Base-by-base conservation (phyloP, 2,329 filamentous ascomycete genomes). In the Pestalotiopsis sp. region DNA sequence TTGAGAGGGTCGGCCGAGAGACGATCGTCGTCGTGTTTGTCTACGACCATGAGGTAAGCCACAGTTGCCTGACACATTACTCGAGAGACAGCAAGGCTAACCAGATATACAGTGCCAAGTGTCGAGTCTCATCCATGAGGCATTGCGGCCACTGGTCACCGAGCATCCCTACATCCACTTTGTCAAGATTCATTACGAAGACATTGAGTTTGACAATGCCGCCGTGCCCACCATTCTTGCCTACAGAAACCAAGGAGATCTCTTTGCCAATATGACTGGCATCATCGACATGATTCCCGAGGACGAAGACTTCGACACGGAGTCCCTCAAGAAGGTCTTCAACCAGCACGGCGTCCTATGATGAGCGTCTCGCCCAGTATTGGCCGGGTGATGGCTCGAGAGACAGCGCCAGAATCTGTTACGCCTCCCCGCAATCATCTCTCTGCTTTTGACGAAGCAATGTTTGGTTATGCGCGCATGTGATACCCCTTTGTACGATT, bases 1-100 rank as follows among this genome's bases (percentile, higher is more conserved):
- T 98, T 74, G 96, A 99, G 83, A 96, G 94, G 81, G 94, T 95
- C 4, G 86, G 90, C 52, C 82, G 90, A 62, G 93, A 95, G 61
- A 95, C 94, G 0, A 88, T 92, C 3, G 95, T 98, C 2, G 92
- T 98, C 2, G 96, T 99, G 36, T 97, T 95, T 82, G 94, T 99
- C 72, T 96, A 94, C 80, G 94, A 98, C 77, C 88, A 93, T 70
- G 88, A 92, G 85, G 94, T 97, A 88, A 78, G 90, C 82, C 65
- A 66, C 65, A n/a, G 58, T 66, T 2, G 52, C 57, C 14, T 13
- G 17, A 7, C 59, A 39, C 23, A 58, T 27, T 25, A 11, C 36
- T 68, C 45, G 58, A 61, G 45, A 52, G 20, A 61, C 12, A 14
- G 11, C 52, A 23, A 9, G 17, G 56, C 72, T 76, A 72, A 78